phyloP scores from a whole-genome alignment of 2,329 filamentous ascomycete genomes.

The Gaeumannomyces tritici region DNA sequence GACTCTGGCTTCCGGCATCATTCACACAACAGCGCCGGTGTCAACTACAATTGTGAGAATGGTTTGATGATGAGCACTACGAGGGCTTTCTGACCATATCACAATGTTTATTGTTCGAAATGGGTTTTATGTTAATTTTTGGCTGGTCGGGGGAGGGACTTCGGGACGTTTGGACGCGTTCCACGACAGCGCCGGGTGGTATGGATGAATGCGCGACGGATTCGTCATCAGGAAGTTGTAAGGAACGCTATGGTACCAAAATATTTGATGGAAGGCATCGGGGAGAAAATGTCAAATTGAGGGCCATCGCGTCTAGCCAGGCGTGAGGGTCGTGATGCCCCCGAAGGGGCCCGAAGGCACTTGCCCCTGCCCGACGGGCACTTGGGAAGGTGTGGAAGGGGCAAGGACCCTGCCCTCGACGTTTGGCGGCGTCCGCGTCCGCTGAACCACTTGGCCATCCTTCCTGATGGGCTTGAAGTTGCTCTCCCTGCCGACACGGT shows the following conservation, averaged over 20 bases:
- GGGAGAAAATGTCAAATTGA: neutral
- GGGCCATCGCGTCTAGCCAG: neutral
- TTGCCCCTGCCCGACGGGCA: conserved; percentile 10
- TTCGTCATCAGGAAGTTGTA: neutral
- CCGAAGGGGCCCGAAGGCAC: neutral
- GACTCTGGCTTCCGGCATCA: neutral
- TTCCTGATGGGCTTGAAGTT: conserved; percentile 42
- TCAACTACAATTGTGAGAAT: neutral
- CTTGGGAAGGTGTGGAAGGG: conserved; percentile 39
- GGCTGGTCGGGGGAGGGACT: neutral
- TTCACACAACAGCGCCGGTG: neutral
- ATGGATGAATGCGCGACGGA: neutral
- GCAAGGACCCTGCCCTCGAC: conserved; percentile 23
- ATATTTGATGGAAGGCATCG: neutral
- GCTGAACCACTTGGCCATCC: conserved; percentile 31
- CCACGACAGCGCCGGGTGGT: neutral
- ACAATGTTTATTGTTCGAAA: neutral
- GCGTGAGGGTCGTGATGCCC: neutral
- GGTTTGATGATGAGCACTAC: neutral
- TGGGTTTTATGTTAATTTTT: neutral
- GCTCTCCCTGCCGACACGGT: conserved; percentile 38
- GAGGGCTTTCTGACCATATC: neutral
- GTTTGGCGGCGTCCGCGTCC: conserved; percentile 46
- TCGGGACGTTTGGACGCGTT: neutral
- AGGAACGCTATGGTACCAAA: neutral